Percentiles rank a stretch among this genome's conserved stretches.
These are phyloP conservation scores for Heritiera littoralis DNA, from an alignment of 345 rosid species.

Conservation along the genomic window DNA sequence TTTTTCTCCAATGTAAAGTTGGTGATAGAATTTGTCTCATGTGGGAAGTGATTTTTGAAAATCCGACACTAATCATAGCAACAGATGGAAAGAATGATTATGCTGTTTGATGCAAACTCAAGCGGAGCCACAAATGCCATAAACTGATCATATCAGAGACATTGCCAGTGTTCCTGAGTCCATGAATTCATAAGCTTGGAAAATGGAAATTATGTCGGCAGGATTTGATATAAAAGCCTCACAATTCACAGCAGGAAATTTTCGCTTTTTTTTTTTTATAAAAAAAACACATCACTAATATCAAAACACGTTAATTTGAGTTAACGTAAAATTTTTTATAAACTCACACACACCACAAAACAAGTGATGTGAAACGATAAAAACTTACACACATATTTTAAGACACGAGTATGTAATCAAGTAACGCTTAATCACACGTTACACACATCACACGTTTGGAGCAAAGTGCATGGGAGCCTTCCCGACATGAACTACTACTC, in stretches of 20 bases:
- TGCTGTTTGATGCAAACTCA: neutral
- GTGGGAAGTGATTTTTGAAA: constrained; percentile 1
- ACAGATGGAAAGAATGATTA: neutral
- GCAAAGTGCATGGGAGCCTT: neutral
- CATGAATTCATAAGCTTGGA: neutral
- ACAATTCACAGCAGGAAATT: neutral
- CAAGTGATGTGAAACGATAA: too few species aligned
- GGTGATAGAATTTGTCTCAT: constrained; percentile 10
- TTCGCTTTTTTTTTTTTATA: neutral
- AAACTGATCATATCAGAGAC: neutral
- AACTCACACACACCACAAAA: too few species aligned
- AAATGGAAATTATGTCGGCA: neutral
- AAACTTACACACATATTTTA: too few species aligned
- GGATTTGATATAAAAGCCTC: neutral
- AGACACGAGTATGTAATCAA: too few species aligned
- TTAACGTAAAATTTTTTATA: too few species aligned
- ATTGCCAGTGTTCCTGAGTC: neutral
- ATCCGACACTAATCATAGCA: neutral
- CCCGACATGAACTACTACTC: neutral
- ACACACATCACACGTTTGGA: neutral
- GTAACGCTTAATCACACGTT: too few species aligned
- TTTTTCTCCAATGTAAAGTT: neutral
- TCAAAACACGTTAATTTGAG: too few species aligned
- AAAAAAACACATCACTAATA: too few species aligned
- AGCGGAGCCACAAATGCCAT: neutral